These are phyloP conservation scores for Podospora anserina DNA, from an alignment of 495 filamentous ascomycete genomes.

Conservation along the genomic window DNA sequence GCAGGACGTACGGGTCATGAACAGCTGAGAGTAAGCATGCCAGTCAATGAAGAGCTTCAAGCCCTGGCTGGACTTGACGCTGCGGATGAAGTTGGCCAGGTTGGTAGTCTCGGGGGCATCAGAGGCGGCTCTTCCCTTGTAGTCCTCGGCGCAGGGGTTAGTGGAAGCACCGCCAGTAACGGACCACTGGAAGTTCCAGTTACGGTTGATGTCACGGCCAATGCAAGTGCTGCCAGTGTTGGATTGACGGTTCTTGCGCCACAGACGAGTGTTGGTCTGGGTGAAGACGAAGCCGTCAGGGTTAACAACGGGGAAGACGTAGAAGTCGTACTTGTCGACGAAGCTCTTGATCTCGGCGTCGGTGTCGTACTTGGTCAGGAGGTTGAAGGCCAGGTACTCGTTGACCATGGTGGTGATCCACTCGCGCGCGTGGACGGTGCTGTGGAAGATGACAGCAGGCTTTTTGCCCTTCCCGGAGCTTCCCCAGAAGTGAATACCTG, in stretches of 20 bases:
- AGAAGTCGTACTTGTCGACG: slow-evolving; percentile 61
- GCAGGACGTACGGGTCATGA: slow-evolving; percentile 29
- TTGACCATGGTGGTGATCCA: slow-evolving; percentile 59
- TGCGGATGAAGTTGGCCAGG: slow-evolving; percentile 40
- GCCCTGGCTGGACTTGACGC: slow-evolving; percentile 42
- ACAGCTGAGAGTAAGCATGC: slow-evolving; percentile 56
- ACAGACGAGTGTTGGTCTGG: slow-evolving; percentile 55
- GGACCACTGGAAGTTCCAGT: slow-evolving; percentile 56
- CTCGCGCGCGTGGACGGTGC: slow-evolving; percentile 61
- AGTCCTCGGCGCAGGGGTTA: slow-evolving; percentile 53
- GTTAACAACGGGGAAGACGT: slow-evolving; percentile 61
- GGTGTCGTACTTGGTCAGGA: slow-evolving; percentile 47
- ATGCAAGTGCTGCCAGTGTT: slow-evolving; percentile 44
- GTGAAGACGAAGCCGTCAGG: slow-evolving; percentile 62
- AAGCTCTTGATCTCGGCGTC: slow-evolving; percentile 42
- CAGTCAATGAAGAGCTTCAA: slow-evolving; percentile 60
- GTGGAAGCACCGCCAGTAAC: slow-evolving; percentile 48
- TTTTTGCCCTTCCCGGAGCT: slow-evolving; percentile 48
- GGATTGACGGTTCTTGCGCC: slow-evolving; percentile 60
- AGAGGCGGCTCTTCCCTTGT: slow-evolving; percentile 43
- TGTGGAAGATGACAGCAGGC: slow-evolving; percentile 57
- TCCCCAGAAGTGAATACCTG: slow-evolving; percentile 59
- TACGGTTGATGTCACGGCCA: slow-evolving; percentile 63
- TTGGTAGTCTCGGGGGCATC: slow-evolving; percentile 52
- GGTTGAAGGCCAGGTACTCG: slow-evolving; percentile 57